Conservation (phyloP, 352 stramenopile species). For the Phytophthora pini region DNA sequence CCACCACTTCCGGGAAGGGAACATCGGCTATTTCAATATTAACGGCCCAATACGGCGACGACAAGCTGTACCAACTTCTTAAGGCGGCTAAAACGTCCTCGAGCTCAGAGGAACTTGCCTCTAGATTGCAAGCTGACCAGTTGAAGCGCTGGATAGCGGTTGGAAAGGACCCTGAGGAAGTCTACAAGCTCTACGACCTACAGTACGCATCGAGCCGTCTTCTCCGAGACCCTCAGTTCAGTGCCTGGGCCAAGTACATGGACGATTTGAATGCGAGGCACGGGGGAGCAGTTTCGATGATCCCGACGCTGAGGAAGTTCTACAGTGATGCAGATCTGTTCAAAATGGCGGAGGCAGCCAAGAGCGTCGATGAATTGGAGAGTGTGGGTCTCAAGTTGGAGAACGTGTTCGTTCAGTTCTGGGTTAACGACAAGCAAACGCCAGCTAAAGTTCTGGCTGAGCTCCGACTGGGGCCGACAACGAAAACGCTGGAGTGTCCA, state of each 20-base stretch:
- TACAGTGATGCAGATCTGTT: background rate
- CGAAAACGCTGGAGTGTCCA: background rate
- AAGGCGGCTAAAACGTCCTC: background rate
- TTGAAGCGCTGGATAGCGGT: background rate
- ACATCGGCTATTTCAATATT: background rate
- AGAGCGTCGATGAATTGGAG: background rate
- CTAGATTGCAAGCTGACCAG: background rate
- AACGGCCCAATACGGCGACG: background rate
- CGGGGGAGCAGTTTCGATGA: background rate
- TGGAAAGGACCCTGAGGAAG: background rate
- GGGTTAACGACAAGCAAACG: background rate
- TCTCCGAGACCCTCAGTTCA: background rate
- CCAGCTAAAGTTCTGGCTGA: background rate
- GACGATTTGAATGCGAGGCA: conserved; percentile 3
- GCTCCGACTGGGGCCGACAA: background rate
- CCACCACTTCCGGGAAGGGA: background rate
- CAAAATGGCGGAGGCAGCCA: background rate
- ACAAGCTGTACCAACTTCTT: background rate
- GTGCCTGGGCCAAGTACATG: conserved; percentile 2
- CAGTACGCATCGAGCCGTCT: background rate
- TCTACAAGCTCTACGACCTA: background rate
- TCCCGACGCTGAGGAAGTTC: background rate
- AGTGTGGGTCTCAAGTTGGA: conserved; percentile 1
- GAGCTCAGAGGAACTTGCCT: background rate
- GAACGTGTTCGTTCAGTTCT: background rate